A percentile compares a stretch with the other conserved stretches of the same genome.
Conservation (phyloP, 345 rosid species). For the Euphorbia tirucalli region DNA sequence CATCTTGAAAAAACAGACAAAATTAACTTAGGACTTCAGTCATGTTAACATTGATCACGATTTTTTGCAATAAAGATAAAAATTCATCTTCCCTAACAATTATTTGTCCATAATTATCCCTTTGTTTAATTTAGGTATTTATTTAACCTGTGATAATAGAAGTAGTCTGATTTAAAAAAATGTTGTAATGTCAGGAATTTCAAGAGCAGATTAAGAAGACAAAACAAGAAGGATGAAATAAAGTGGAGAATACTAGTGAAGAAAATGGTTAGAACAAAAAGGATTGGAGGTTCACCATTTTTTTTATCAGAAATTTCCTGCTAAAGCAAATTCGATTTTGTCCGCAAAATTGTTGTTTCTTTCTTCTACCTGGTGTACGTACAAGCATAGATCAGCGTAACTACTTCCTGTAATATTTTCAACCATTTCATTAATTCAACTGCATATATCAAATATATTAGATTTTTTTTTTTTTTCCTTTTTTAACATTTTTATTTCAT, state of each 20-base stretch:
- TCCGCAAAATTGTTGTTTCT: neutral
- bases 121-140: too few relatives aligned
- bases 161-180: neutral
- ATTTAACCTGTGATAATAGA: too few relatives aligned
- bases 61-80: too few relatives aligned
- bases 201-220: constrained; percentile 59
- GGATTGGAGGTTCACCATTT: constrained; percentile 51
- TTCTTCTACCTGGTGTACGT: neutral
- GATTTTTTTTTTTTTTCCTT: too few relatives aligned
- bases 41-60: too few relatives aligned
- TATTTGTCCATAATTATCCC: too few relatives aligned
- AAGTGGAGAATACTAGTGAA: constrained; percentile 71
- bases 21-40: too few relatives aligned
- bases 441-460: too few relatives aligned
- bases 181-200: constrained; percentile 46
- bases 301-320: constrained; percentile 27
- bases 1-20: too few relatives aligned
- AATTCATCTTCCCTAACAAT: too few relatives aligned
- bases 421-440: neutral
- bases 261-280: constrained; percentile 56
- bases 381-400: neutral
- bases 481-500: too few relatives aligned
- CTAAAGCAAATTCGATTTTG: neutral
- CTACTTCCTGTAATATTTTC: neutral
- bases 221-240: constrained; percentile 68